These are phyloP conservation scores for Gossypium rotundifolium DNA, from an alignment of 345 rosid species.

Conservation along the genomic window DNA sequence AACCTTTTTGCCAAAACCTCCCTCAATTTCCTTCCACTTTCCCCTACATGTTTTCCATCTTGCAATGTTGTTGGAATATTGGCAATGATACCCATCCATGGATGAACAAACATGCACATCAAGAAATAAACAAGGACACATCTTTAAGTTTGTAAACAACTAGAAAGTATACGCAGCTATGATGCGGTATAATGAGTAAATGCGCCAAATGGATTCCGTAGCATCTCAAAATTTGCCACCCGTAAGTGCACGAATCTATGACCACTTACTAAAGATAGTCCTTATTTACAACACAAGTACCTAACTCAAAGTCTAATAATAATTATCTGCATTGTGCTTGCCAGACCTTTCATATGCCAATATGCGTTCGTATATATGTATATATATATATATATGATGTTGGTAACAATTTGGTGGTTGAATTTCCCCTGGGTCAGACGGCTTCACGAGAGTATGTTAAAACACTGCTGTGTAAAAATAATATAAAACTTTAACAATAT, in stretches of 20 bases:
- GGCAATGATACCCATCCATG: constrained; percentile 62
- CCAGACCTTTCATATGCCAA: neutral
- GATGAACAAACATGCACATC: constrained; percentile 39
- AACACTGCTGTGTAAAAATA: no score
- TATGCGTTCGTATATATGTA: neutral
- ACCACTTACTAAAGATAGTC: no score
- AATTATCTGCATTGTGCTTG: neutral
- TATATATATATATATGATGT: neutral
- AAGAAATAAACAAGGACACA: neutral
- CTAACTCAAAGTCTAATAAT: no score
- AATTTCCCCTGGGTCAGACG: neutral
- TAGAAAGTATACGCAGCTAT: neutral
- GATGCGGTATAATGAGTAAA: neutral
- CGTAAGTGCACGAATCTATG: neutral
- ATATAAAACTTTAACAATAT: no score
- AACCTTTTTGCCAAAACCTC: constrained; percentile 28
- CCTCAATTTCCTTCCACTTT: constrained; percentile 48
- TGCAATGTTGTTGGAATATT: constrained; percentile 39
- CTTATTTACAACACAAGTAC: no score
- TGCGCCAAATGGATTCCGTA: neutral
- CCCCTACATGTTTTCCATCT: constrained; percentile 42
- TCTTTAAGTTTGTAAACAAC: neutral
- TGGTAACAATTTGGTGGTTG: neutral
- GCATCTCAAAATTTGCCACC: neutral
- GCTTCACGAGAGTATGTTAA: neutral